Percentiles rank a stretch among this genome's conserved stretches.
These are phyloP conservation scores for Protomyces gravidus DNA, from an alignment of 1,139 yeast genomes.

Conservation along the genomic window DNA sequence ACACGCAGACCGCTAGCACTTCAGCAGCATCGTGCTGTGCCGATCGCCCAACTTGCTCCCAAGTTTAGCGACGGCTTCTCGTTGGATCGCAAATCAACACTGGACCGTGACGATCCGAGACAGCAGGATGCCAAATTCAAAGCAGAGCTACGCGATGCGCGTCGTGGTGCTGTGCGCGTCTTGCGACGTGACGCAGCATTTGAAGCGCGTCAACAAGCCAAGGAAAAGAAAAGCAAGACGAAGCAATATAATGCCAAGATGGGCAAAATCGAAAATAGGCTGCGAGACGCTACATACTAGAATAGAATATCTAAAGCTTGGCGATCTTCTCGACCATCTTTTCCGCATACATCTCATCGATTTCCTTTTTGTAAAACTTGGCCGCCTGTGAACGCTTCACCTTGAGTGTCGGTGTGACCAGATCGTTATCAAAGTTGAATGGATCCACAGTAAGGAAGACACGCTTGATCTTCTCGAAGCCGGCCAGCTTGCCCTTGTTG, in stretches of 20 bases:
- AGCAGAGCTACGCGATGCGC: slow-evolving; percentile 84
- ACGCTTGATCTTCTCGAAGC: slow-evolving; percentile 65
- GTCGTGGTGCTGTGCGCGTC: slow-evolving; percentile 81
- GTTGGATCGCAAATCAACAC: slow-evolving; percentile 85
- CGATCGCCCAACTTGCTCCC: slow-evolving; percentile 82
- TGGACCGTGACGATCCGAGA: slow-evolving; percentile 70
- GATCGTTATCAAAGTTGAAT: slow-evolving; percentile 57
- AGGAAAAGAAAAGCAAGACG: slow-evolving; percentile 68
- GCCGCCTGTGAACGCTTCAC: slow-evolving; percentile 60
- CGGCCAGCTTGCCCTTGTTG: slow-evolving; percentile 41
- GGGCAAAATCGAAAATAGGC: slow-evolving; percentile 53
- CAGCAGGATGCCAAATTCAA: slow-evolving; percentile 78
- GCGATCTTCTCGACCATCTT: slow-evolving; percentile 14
- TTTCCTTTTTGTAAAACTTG: slow-evolving; percentile 45
- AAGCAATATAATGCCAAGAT: slow-evolving; percentile 82
- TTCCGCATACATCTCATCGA: slow-evolving; percentile 57
- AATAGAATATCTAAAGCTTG: slow-evolving; percentile 7
- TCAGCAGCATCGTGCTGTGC: slow-evolving; percentile 80
- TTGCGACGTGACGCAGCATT: slow-evolving; percentile 84
- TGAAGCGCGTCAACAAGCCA: slow-evolving; percentile 77
- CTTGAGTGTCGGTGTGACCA: slow-evolving; percentile 72
- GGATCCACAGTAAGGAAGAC: slow-evolving; percentile 60
- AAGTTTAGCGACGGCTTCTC: slow-evolving; percentile 93
- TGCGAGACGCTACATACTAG: slow-evolving; percentile 9
- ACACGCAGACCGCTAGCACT: slow-evolving; percentile 71